Percentiles rank a stretch among this genome's conserved stretches.
phyloP scores from a whole-genome alignment of 441 rosid species.

The Macaranga tanarius region DNA sequence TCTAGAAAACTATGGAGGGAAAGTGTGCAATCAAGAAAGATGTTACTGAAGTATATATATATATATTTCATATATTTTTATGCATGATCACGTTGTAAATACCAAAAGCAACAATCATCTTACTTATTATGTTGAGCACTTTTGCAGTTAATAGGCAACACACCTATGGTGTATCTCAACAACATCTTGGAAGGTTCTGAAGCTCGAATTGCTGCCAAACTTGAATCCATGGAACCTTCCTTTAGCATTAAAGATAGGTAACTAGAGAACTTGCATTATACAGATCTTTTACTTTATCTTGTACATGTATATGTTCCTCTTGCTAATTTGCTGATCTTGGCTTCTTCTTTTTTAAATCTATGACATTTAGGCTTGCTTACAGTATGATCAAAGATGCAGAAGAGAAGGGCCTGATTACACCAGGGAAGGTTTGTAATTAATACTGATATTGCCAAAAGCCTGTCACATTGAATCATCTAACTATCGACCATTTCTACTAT shows the following conservation, averaged over 20 bases:
- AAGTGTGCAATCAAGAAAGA: background rate
- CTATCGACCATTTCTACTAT: conserved; percentile 9
- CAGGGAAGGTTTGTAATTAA: conserved; percentile 58
- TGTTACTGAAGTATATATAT: too few species aligned
- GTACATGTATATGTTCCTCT: background rate
- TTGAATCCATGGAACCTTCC: conserved; percentile 70
- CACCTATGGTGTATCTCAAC: conserved; percentile 75
- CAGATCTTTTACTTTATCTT: background rate
- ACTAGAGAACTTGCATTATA: background rate
- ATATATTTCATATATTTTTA: too few species aligned
- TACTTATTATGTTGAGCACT: background rate
- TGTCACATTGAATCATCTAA: background rate
- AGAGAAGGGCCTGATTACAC: conserved; percentile 69
- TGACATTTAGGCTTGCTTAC: conserved; percentile 46
- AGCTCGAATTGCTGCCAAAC: conserved; percentile 74
- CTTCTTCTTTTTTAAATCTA: background rate
- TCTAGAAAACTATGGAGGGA: conserved; percentile 12
- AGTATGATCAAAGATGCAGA: conserved; percentile 87
- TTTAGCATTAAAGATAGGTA: conserved; percentile 74
- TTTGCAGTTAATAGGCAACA: conserved; percentile 67
- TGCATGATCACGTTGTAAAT: too few species aligned
- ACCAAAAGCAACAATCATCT: background rate
- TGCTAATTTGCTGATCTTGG: background rate
- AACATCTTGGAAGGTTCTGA: conserved; percentile 62
- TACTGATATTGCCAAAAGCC: too few species aligned